Evolutionary conservation across 1,284 basidiomycete species (phyloP), one percentile per base, ranked within the genome.

Genomic region (Ceratobasidium sp.): DNA sequence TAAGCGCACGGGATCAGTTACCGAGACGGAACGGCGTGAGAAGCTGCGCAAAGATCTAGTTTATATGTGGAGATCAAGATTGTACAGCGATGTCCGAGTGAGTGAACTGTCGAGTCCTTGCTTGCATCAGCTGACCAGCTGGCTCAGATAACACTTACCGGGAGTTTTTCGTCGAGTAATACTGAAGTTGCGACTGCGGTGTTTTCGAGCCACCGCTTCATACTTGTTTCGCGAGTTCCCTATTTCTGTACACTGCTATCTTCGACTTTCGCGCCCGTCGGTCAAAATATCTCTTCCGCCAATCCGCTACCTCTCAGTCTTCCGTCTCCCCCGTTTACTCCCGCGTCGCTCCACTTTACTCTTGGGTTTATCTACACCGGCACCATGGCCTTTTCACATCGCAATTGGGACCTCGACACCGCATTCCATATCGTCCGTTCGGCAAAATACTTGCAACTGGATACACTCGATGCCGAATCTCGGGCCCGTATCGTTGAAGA

Each of bases 341-440:
- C 96, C 0, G 93, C 96, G 0, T 94, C 95, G 0, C 85, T 98
- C 1, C 95, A 98, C 81, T 98, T 98, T 80, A 94, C 95, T 31
- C 88, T 99, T 34, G 96, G 96, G 16, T 96, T 92, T 82, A 87
- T 96, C 68, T 98, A 98, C 80, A 95, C 95, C 13, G 97, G 97
- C 54, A 96, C 95, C 6, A 90, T 99, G 64, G 86, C 92, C 59
- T 98, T 98, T 81, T 96, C 94, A 2, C 94, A 98, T 79, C 87
- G 97, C 22, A 92, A 93, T 0, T 98, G 95, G 81, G 96, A 98
- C 83, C 89, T 98, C 75, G 87, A 91, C 59, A 98, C 95, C 16
- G 93, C 94, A 0, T 95, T 98, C 81, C 89, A 93, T 75, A 94
- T 98, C 78, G 89, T 96, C 83, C 89, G 91, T 37, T 90, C 94